phyloP scores from a whole-genome alignment of 2,329 filamentous ascomycete genomes.

The Cordyceps javanica region DNA sequence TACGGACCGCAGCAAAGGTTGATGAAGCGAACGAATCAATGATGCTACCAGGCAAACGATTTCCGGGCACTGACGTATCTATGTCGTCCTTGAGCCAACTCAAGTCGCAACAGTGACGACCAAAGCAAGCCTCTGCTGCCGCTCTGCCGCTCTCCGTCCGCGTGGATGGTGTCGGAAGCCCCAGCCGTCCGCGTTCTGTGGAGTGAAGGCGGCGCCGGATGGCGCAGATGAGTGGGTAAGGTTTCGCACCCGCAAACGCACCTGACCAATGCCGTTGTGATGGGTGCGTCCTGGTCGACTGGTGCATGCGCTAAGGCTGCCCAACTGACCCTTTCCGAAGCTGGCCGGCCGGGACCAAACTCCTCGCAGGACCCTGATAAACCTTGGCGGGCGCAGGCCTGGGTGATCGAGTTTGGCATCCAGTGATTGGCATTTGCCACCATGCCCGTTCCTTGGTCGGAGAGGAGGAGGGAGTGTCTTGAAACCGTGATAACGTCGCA shows the following conservation, averaged over 20 bases:
- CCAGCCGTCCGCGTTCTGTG: not conserved
- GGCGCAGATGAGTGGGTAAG: not conserved
- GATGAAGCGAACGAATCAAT: not conserved
- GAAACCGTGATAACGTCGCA: not conserved
- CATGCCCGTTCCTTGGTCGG: not conserved
- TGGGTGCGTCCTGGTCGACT: not conserved
- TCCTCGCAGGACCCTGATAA: constrained; percentile 7
- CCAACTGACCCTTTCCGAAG: not conserved
- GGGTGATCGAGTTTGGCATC: not conserved
- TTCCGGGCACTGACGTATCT: constrained; percentile 2
- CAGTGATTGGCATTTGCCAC: constrained; percentile 7
- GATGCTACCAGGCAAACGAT: not conserved
- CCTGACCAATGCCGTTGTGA: not conserved
- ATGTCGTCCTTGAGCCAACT: not conserved
- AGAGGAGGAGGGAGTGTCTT: not conserved
- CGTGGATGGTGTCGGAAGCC: constrained; percentile 1
- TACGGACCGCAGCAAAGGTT: not conserved
- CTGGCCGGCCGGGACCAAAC: not conserved
- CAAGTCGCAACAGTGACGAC: not conserved
- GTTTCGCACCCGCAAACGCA: not conserved
- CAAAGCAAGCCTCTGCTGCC: too few relatives aligned
- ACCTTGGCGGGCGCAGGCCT: not conserved
- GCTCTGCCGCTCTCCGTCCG: not conserved
- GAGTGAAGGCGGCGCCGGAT: not conserved
- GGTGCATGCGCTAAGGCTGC: not conserved